Percentiles rank a stretch among this genome's conserved stretches.
phyloP scores from a whole-genome alignment of 1,284 basidiomycete genomes.

The Ustilago esculenta region DNA sequence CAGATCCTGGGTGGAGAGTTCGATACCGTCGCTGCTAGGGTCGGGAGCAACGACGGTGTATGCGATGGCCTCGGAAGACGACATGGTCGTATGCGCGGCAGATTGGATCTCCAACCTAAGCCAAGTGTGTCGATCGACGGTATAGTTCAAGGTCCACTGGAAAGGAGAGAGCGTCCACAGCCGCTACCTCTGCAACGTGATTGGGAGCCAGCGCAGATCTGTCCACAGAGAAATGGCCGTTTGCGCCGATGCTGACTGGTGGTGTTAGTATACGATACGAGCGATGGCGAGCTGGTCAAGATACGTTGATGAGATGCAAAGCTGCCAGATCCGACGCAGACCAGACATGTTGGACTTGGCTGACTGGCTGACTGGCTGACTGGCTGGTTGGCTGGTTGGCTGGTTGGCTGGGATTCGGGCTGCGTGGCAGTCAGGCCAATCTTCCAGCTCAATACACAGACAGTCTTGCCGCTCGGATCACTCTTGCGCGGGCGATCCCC shows the following conservation, averaged over 20 bases:
- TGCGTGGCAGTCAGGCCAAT: constrained; percentile 20
- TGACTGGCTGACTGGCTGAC: too few relatives aligned
- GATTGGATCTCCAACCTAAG: background rate
- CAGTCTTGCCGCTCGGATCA: constrained; percentile 40
- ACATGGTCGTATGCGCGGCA: constrained; percentile 12
- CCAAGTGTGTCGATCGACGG: background rate
- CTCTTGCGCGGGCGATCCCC: too few relatives aligned
- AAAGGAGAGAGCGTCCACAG: background rate
- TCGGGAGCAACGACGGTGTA: constrained; percentile 53
- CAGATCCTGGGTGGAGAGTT: constrained; percentile 73
- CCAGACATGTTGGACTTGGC: constrained; percentile 14
- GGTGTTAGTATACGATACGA: background rate
- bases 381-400: too few relatives aligned
- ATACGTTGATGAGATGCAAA: constrained; percentile 1
- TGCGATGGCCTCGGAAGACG: constrained; percentile 48
- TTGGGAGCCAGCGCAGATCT: too few relatives aligned
- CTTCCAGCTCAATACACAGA: constrained; percentile 32
- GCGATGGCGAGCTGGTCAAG: background rate
- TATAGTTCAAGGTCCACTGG: background rate
- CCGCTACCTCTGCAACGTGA: background rate
- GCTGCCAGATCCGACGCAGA: background rate
- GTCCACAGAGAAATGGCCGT: too few relatives aligned
- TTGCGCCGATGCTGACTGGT: background rate
- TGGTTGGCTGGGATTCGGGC: background rate
- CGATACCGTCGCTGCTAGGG: constrained; percentile 48